phyloP scores from a whole-genome alignment of 441 rosid species.

The Syzygium malaccense region DNA sequence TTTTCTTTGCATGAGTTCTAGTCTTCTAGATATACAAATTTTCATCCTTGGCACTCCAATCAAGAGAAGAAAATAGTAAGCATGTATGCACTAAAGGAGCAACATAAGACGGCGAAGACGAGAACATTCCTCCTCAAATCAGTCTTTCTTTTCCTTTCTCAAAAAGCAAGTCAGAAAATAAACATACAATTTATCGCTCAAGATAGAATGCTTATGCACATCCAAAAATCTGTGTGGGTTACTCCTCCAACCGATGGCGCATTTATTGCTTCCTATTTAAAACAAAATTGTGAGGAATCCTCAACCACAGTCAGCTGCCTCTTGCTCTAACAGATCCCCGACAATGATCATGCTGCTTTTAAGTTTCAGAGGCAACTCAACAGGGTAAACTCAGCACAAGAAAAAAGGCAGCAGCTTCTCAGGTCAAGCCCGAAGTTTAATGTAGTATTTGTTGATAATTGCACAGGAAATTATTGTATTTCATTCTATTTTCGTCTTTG shows the following conservation, averaged over 20 bases:
- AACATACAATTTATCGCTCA: not conserved
- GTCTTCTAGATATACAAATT: not conserved
- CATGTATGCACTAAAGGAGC: not conserved
- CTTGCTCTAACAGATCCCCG: not conserved
- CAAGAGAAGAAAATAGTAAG: not conserved
- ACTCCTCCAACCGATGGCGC: not conserved
- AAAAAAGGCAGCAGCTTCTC: not conserved
- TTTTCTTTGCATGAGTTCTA: not conserved
- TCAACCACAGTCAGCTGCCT: not conserved
- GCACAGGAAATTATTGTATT: not conserved
- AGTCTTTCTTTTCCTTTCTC: not conserved
- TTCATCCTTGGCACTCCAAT: not conserved
- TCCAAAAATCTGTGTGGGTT: not conserved
- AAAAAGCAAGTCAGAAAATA: not conserved
- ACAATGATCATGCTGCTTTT: not conserved
- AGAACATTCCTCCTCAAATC: not conserved
- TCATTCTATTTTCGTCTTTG: constrained; percentile 43
- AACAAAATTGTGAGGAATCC: not conserved
- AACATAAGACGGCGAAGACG: not conserved
- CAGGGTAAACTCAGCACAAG: not conserved
- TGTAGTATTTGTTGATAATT: not conserved
- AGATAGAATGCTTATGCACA: not conserved
- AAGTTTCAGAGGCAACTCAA: not conserved
- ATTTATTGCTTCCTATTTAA: not conserved
- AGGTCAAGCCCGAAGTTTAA: not conserved